Conservation (phyloP, 192 early-diverging fungal species). For the Coemansia sp. region DNA sequence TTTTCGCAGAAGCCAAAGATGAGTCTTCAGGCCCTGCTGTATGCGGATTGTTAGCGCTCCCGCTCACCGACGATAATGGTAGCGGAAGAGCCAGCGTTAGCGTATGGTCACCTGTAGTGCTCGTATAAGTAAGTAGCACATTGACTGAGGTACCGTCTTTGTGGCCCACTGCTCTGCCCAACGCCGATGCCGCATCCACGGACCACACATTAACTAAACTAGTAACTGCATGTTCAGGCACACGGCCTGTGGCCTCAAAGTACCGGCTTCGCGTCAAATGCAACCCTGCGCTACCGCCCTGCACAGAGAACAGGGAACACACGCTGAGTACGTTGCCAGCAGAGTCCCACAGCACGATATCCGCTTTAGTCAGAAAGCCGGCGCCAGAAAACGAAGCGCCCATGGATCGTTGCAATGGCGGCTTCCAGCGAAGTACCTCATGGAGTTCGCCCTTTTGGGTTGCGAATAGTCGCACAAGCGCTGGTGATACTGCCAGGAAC, state of each 20-base stretch:
- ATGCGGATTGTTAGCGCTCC: slow-evolving; percentile 49
- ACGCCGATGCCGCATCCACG: slow-evolving; percentile 15
- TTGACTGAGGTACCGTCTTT: slow-evolving; percentile 2
- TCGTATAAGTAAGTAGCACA: slow-evolving; percentile 33
- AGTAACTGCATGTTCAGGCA: slow-evolving; percentile 7
- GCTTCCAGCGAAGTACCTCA: slow-evolving; percentile 46
- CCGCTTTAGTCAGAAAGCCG: slow-evolving; percentile 32
- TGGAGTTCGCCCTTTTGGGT: slow-evolving; percentile 39
- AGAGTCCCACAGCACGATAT: slow-evolving; percentile 48
- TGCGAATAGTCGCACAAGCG: slow-evolving; percentile 43
- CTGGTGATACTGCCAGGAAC: slow-evolving; percentile 45
- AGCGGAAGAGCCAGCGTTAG: slow-evolving; percentile 36
- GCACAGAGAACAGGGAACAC: slow-evolving; percentile 42
- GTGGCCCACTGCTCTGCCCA: slow-evolving; percentile 4
- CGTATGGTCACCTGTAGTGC: slow-evolving; percentile 20
- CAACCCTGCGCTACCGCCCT: slow-evolving; percentile 52
- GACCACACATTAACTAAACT: slow-evolving; percentile 17
- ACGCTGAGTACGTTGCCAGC: slow-evolving; percentile 46
- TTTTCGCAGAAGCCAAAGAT: slow-evolving; percentile 10
- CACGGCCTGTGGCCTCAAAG: slow-evolving; percentile 6
- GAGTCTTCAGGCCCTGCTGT: slow-evolving; percentile 11
- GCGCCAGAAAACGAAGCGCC: slow-evolving; percentile 36
- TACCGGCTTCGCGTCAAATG: slow-evolving; percentile 34
- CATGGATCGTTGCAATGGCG: slow-evolving; percentile 19
- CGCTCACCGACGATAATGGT: slow-evolving; percentile 44